Conservation (phyloP, 2,329 filamentous ascomycete genomes). For the Venturia carpophila region DNA sequence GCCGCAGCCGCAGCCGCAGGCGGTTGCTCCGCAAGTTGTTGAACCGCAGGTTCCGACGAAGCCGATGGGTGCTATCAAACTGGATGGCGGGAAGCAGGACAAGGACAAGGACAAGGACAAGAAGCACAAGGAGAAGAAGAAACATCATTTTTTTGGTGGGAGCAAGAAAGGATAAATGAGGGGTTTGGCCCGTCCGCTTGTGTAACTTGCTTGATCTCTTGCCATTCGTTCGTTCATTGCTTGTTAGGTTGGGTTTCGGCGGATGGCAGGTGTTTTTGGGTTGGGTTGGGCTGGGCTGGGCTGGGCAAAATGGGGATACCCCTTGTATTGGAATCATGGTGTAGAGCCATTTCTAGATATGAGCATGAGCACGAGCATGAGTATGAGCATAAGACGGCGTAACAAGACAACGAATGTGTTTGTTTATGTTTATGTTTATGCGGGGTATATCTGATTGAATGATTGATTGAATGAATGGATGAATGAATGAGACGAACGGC, state of each 20-base stretch:
- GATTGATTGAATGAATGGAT: too few species aligned
- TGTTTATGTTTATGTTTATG: too few species aligned
- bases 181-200: background rate
- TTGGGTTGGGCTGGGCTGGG: too few species aligned
- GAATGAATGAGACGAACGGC: too few species aligned
- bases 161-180: conserved; percentile 15
- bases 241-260: background rate
- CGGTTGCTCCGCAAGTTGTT: background rate
- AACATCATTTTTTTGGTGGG: conserved; percentile 33
- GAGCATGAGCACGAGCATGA: background rate
- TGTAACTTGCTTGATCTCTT: too few species aligned
- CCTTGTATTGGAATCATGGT: background rate
- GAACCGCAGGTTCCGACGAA: conserved; percentile 41
- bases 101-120: conserved; percentile 49
- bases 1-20: conserved; percentile 1
- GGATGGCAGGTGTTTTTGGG: background rate
- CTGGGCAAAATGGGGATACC: background rate
- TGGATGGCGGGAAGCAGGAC: conserved; percentile 41
- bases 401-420: too few species aligned
- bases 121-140: conserved; percentile 47
- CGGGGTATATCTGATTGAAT: too few species aligned
- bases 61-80: conserved; percentile 49
- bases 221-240: too few species aligned
- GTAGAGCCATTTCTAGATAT: background rate
- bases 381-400: too few species aligned